Base-by-base conservation (phyloP, 345 rosid species). In the Hibiscus syriacus region DNA sequence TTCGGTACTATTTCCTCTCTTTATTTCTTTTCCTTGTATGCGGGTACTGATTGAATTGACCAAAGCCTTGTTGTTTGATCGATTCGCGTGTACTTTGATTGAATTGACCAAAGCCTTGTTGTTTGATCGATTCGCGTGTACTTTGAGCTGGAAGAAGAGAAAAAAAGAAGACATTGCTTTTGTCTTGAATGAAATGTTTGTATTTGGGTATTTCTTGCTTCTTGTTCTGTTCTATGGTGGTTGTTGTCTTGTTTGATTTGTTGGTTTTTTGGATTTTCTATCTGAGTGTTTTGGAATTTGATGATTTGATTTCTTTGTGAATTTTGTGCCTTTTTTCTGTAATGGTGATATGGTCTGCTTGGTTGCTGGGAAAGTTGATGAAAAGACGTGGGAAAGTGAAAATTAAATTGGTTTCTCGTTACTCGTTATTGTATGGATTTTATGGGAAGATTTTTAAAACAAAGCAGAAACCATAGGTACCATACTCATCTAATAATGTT, bases 1-100 rank as follows among this genome's bases (percentile, higher is more conserved):
- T 64, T 78, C 64, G 83, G 81, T 85, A 76, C 62, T 46, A 0
- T 32, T 19, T 22, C 54, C 34, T 71, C 56, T 6, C 26, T 10
- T 8, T 61, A 17, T 64, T 26, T 55, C 9, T 38, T 25, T 12
- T 8, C 17, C 27, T 7, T 5, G 53, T 49, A 3, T 58, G 12
- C 32, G 26, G 23, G 5, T 70, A 2, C 49, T 29, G 22, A 3
- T 57, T 56, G 48, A 43, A 43, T 43, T 43, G 48, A 43, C 48
- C 48, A 12, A 43, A 3, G 48, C 48, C 17, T 43, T 43, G 4
- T 43, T 13, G 2, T 43, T 43, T 43, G 48, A 43, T 43, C 13
- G 48, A 43, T 13, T 43, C 48, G 3, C 16, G n/a, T n/a, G n/a
- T n/a, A n/a, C n/a, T n/a, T n/a, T 29, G 22, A 3, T 57, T 56